Evolutionary conservation across 768 basidiomycete genomes (phyloP).

Genomic region (Exsudoporus frostii): DNA sequence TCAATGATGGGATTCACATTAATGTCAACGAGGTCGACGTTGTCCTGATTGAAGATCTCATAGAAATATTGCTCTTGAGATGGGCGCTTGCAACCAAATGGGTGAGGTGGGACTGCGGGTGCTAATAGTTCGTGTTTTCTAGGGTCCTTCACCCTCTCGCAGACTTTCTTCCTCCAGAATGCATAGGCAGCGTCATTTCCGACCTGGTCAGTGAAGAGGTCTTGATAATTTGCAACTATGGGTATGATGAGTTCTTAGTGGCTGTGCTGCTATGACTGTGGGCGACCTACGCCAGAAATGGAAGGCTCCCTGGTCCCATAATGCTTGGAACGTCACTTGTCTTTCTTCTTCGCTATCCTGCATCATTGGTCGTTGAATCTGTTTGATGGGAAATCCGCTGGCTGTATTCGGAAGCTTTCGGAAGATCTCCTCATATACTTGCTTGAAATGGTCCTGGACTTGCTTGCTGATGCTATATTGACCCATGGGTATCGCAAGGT

Average conservation of each 20-base stretch:
- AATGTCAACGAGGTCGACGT: constrained; percentile 12
- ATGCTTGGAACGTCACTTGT: background rate
- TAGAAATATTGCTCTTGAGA: background rate
- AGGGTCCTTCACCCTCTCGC: background rate
- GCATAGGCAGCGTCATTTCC: constrained; percentile 1
- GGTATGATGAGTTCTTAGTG: background rate
- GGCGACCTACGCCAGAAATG: constrained; percentile 8
- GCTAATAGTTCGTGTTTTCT: background rate
- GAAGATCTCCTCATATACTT: constrained; percentile 6
- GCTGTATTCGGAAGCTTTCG: constrained; percentile 1
- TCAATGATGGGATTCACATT: constrained; percentile 8
- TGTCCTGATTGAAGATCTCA: constrained; percentile 1
- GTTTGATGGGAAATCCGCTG: background rate
- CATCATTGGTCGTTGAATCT: constrained; percentile 8
- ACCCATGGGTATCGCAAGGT: constrained; percentile 10
- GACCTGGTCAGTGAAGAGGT: background rate
- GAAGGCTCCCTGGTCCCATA: constrained; percentile 12
- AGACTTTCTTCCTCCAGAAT: constrained; percentile 14
- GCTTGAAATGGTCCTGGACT: constrained; percentile 11
- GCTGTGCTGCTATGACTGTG: background rate
- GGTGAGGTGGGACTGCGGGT: background rate
- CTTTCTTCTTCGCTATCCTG: constrained; percentile 11
- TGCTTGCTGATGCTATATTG: constrained; percentile 8
- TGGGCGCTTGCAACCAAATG: background rate
- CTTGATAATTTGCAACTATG: constrained; percentile 8